These are phyloP conservation scores for Cucurbita moschata DNA, from an alignment of 306 rosid species.

Conservation along the genomic window DNA sequence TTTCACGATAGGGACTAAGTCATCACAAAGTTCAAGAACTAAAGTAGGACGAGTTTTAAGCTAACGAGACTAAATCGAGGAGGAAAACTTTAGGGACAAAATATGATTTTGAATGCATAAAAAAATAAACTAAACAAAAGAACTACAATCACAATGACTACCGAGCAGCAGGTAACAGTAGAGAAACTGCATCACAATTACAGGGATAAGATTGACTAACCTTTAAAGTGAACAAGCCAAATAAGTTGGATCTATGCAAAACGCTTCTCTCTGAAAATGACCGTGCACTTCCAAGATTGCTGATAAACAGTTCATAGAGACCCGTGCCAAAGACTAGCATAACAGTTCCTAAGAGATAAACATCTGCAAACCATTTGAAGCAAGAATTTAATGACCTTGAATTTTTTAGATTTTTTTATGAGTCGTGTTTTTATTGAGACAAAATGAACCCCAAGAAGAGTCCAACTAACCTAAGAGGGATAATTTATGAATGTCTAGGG, in stretches of 20 bases:
- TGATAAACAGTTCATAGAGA: constrained; percentile 83
- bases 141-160: neutral
- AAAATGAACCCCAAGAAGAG: neutral
- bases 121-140: neutral
- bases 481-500: too few relatives aligned
- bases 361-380: constrained; percentile 40
- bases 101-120: neutral
- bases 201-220: constrained; percentile 19
- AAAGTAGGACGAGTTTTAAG: neutral
- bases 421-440: neutral
- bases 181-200: neutral
- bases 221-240: constrained; percentile 72
- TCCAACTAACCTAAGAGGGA: neutral
- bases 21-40: neutral
- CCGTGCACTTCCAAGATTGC: constrained; percentile 46
- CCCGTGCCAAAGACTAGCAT: constrained; percentile 98
- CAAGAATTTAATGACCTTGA: neutral
- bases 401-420: neutral
- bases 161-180: neutral
- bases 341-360: constrained; percentile 90
- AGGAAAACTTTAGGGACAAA: neutral
- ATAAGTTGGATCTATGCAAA: constrained; percentile 47
- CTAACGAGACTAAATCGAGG: neutral
- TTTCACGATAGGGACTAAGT: neutral
- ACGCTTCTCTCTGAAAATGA: constrained; percentile 26